Conservation (phyloP, 495 filamentous ascomycete genomes). For the Staphylotrichum longicolle region DNA sequence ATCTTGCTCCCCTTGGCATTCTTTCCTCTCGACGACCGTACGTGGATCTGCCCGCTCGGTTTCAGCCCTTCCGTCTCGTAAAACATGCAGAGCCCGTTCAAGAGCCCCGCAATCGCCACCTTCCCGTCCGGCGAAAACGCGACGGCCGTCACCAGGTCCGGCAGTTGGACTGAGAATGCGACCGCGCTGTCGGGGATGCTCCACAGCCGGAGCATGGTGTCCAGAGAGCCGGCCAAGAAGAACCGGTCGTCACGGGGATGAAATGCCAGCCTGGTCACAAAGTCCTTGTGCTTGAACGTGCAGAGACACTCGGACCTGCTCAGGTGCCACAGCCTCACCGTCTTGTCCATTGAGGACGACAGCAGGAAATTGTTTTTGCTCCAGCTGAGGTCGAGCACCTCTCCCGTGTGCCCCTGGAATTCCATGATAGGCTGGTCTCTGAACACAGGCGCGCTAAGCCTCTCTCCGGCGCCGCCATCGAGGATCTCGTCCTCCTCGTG, state of each 20-base stretch:
- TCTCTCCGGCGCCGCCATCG: slow-evolving; percentile 47
- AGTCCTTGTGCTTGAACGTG: slow-evolving; percentile 95
- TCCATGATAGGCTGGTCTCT: slow-evolving; percentile 69
- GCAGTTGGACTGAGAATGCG: slow-evolving; percentile 77
- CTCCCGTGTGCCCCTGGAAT: slow-evolving; percentile 81
- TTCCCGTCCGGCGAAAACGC: slow-evolving; percentile 91
- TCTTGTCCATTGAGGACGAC: slow-evolving; percentile 98
- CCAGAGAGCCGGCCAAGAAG: slow-evolving; percentile 90
- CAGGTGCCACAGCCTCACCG: slow-evolving; percentile 91
- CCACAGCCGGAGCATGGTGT: slow-evolving; percentile 91
- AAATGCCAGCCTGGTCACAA: slow-evolving; percentile 91
- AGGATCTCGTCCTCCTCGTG: slow-evolving; percentile 71
- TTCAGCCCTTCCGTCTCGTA: slow-evolving; percentile 95
- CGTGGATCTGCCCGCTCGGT: slow-evolving; percentile 78
- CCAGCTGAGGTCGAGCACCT: slow-evolving; percentile 92
- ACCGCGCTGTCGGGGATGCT: slow-evolving; percentile 96
- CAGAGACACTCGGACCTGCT: slow-evolving; percentile 83
- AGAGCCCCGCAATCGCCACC: slow-evolving; percentile 81
- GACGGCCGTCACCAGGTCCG: slow-evolving; percentile 90
- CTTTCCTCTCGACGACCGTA: slow-evolving; percentile 82
- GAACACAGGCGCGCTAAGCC: slow-evolving; percentile 90
- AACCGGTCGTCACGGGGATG: slow-evolving; percentile 95
- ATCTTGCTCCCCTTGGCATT: slow-evolving; percentile 98
- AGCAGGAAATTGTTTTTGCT: slow-evolving; percentile 99
- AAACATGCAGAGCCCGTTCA: slow-evolving; percentile 84